A percentile compares a stretch with the other conserved stretches of the same genome.
phyloP scores from a whole-genome alignment of 176 grass and related monocot genomes.

The Thalia dealbata region DNA sequence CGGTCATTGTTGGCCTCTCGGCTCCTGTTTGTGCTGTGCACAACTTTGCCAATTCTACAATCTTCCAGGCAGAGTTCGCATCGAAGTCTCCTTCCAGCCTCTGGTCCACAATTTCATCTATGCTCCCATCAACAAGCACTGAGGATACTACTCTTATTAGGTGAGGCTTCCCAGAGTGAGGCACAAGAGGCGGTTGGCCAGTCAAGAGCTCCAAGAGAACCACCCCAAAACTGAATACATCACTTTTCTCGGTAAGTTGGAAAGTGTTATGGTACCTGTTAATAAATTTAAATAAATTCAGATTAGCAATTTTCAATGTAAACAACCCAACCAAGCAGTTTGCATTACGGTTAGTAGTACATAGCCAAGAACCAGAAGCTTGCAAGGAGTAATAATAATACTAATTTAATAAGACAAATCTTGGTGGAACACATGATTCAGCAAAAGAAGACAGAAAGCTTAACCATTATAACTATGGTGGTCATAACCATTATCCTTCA shows the following conservation, averaged over 20 bases:
- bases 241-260: constrained; percentile 15
- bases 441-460: too few relatives aligned
- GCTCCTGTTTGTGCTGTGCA: neutral
- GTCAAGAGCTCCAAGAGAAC: constrained; percentile 21
- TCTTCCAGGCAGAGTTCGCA: constrained; percentile 20
- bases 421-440: too few relatives aligned
- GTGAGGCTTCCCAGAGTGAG: neutral
- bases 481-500: too few relatives aligned
- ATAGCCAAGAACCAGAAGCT: too few relatives aligned
- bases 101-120: constrained; percentile 15
- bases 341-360: too few relatives aligned
- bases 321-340: too few relatives aligned
- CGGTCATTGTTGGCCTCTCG: constrained; percentile 16
- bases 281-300: neutral
- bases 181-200: constrained; percentile 8
- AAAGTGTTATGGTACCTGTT: neutral
- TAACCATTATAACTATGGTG: too few relatives aligned
- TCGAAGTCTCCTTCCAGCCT: constrained; percentile 6
- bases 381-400: too few relatives aligned
- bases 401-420: too few relatives aligned
- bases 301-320: neutral
- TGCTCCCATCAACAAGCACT: neutral
- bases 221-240: constrained; percentile 18
- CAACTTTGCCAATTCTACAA: constrained; percentile 13
- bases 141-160: constrained; percentile 8